Percentiles rank a stretch among this genome's conserved stretches.
phyloP scores from a whole-genome alignment of 495 filamentous ascomycete genomes.

The Hypoxylon crocopeplum region DNA sequence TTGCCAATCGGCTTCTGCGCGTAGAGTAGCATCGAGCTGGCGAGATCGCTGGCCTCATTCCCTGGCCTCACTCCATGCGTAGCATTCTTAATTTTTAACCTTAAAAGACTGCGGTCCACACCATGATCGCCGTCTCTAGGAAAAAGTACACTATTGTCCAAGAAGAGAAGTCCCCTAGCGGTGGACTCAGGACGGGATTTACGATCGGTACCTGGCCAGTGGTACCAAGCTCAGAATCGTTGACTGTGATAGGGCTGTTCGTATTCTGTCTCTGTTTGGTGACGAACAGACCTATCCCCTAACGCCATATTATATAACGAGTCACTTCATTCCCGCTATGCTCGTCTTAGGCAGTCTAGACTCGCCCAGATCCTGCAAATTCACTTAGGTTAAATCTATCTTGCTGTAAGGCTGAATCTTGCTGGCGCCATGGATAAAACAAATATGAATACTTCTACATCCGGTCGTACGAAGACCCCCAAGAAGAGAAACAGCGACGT shows the following conservation, averaged over 20 bases:
- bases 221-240: background rate
- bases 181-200: slow-evolving; percentile 23
- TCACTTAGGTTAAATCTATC: background rate
- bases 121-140: slow-evolving; percentile 10
- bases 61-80: slow-evolving; percentile 11
- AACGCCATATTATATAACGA: slow-evolving; percentile 32
- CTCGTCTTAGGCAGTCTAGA: slow-evolving; percentile 18
- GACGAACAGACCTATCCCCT: slow-evolving; percentile 18
- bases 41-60: slow-evolving; percentile 5
- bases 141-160: slow-evolving; percentile 22
- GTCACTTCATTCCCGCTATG: slow-evolving; percentile 18
- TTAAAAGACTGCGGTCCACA: slow-evolving; percentile 19
- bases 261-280: slow-evolving; percentile 18
- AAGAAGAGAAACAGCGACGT: slow-evolving; percentile 42
- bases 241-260: slow-evolving; percentile 31
- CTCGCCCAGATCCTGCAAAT: slow-evolving; percentile 3
- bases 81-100: slow-evolving; percentile 15
- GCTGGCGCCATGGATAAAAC: slow-evolving; percentile 33
- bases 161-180: slow-evolving; percentile 7
- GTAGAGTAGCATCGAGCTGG: slow-evolving; percentile 14
- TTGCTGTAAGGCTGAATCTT: background rate
- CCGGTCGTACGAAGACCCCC: slow-evolving; percentile 19
- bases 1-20: slow-evolving; percentile 24
- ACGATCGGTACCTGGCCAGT: slow-evolving; percentile 19
- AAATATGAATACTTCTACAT: slow-evolving; percentile 15